phyloP scores from a whole-genome alignment of 192 early-diverging fungal species.

The Rhizophagus sp. region DNA sequence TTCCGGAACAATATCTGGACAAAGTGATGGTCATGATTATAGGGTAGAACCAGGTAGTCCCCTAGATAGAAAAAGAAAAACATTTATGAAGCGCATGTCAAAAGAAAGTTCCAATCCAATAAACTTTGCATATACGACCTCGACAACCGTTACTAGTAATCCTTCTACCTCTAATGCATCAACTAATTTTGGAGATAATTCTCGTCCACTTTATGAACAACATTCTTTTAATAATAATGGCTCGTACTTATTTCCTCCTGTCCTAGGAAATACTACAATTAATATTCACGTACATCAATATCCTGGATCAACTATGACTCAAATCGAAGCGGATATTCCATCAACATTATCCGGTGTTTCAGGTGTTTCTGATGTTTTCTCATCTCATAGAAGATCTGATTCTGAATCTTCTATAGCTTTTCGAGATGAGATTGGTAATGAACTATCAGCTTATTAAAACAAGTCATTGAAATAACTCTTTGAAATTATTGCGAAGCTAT shows the following conservation, averaged over 20 bases:
- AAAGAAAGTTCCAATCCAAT: background rate
- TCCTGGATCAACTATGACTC: background rate
- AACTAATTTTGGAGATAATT: too few relatives aligned
- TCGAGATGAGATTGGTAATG: constrained; percentile 2
- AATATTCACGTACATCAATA: constrained; percentile 17
- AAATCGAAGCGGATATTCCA: background rate
- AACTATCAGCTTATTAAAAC: background rate
- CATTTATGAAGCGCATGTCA: constrained; percentile 5
- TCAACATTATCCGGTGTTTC: background rate
- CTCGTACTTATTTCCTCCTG: background rate
- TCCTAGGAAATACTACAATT: background rate
- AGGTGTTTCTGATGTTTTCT: too few relatives aligned
- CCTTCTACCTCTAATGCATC: too few relatives aligned
- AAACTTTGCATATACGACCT: background rate
- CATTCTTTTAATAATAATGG: background rate
- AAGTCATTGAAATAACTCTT: too few relatives aligned
- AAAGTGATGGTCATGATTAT: constrained; percentile 11
- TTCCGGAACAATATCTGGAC: background rate
- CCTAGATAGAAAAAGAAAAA: background rate
- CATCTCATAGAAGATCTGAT: constrained; percentile 8
- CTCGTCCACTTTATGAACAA: background rate
- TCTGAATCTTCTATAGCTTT: background rate
- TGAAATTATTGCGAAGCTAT: background rate
- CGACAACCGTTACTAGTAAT: background rate
- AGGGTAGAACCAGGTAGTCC: background rate